Conservation (phyloP, 306 rosid species). For the Quercus agrifolia region DNA sequence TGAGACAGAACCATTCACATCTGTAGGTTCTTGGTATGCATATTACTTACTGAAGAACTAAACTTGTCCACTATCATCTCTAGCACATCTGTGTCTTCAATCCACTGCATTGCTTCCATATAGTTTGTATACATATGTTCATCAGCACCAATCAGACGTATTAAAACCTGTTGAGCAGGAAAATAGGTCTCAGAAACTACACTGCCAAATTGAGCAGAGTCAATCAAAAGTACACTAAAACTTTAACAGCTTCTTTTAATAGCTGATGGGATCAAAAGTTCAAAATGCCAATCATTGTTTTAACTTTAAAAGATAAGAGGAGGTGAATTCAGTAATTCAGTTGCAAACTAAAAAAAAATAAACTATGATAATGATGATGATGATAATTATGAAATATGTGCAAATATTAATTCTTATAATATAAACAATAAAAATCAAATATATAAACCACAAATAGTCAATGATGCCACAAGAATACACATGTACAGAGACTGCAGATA, state of each 20-base stretch:
- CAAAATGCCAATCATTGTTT: not conserved
- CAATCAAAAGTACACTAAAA: slow-evolving; percentile 4
- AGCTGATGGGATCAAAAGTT: not conserved
- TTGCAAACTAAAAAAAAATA: not conserved
- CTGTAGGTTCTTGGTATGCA: not conserved
- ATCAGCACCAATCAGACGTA: slow-evolving; percentile 95
- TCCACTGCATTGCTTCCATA: slow-evolving; percentile 87
- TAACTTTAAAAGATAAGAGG: not conserved
- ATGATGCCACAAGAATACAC: not conserved
- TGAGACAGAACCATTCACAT: not conserved
- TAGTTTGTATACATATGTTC: slow-evolving; percentile 87
- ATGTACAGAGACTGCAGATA: slow-evolving; percentile 18
- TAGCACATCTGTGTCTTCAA: slow-evolving; percentile 77
- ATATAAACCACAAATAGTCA: not conserved
- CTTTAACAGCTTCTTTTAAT: not conserved
- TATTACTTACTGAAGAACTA: slow-evolving; percentile 81
- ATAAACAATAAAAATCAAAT: not conserved
- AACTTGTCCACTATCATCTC: slow-evolving; percentile 98
- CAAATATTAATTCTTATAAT: not conserved
- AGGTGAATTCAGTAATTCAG: not conserved
- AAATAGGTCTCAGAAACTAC: slow-evolving; percentile 11
- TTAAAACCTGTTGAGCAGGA: slow-evolving; percentile 64
- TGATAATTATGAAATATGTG: not conserved
- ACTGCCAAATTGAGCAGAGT: not conserved
- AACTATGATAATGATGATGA: too few relatives aligned